phyloP scores from a whole-genome alignment of 257 asterid species.

The Gentiana macrophylla region DNA sequence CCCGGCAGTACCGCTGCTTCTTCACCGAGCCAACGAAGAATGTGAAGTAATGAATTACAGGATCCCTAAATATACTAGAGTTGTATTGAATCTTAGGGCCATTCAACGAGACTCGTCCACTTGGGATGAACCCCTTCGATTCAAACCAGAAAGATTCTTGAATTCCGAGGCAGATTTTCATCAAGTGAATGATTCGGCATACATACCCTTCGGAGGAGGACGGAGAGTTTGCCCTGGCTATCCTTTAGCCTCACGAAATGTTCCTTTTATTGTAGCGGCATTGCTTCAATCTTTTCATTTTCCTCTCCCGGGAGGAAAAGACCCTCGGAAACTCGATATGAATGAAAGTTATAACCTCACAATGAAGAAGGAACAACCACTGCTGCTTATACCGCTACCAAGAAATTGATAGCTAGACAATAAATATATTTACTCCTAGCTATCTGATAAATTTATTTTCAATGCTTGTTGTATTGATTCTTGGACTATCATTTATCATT shows the following conservation, averaged over 20 bases:
- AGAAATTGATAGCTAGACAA: no score
- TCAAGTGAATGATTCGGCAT: neutral
- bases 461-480: no score
- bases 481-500: no score
- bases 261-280: neutral
- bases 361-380: neutral
- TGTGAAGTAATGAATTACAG: no score
- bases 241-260: neutral
- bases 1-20: no score
- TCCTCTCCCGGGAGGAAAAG: neutral
- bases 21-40: no score
- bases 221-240: neutral
- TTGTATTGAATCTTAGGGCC: no score
- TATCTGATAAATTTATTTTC: no score
- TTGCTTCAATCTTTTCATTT: neutral
- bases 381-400: neutral
- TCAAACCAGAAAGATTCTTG: slow-evolving; percentile 1
- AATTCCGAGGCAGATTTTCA: neutral
- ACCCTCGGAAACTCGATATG: neutral
- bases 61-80: no score
- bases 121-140: neutral
- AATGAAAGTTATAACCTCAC: neutral
- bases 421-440: no score
- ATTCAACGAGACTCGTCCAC: no score
- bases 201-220: neutral